phyloP scores from a whole-genome alignment of 2,329 filamentous ascomycete genomes.

The Ophiostoma sp. region DNA sequence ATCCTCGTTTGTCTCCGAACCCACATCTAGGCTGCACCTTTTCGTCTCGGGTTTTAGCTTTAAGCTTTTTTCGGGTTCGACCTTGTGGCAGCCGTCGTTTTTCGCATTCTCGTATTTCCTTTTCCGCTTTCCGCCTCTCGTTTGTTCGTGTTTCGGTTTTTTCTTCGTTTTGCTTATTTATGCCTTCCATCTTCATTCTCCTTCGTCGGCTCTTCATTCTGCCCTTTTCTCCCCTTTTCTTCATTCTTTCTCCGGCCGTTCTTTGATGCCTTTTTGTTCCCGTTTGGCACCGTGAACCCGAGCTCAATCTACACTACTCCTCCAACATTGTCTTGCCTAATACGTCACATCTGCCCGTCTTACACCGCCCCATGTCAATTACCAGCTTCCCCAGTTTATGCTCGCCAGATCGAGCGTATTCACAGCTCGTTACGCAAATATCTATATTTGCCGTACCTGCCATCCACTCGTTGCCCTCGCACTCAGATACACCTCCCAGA shows the following conservation, averaged over 20 bases:
- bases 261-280: too few species aligned
- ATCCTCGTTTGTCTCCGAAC: not conserved
- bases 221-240: not conserved
- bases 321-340: not conserved
- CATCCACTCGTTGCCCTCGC: not conserved
- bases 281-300: too few species aligned
- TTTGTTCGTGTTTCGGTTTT: not conserved
- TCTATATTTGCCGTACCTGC: not conserved
- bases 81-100: not conserved
- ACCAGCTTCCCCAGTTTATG: not conserved
- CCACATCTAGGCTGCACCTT: not conserved
- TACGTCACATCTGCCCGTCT: slow-evolving; percentile 3
- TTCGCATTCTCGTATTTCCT: slow-evolving; percentile 9
- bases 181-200: not conserved
- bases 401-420: not conserved
- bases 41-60: not conserved
- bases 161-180: too few species aligned
- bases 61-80: slow-evolving; percentile 7
- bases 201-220: not conserved
- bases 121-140: not conserved
- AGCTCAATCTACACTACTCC: not conserved
- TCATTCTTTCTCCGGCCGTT: too few species aligned
- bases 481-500: not conserved
- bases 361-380: slow-evolving; percentile 10
- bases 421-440: not conserved